phyloP scores from a whole-genome alignment of 805 yeast species.

The Metschnikowia baotianmanensis region DNA sequence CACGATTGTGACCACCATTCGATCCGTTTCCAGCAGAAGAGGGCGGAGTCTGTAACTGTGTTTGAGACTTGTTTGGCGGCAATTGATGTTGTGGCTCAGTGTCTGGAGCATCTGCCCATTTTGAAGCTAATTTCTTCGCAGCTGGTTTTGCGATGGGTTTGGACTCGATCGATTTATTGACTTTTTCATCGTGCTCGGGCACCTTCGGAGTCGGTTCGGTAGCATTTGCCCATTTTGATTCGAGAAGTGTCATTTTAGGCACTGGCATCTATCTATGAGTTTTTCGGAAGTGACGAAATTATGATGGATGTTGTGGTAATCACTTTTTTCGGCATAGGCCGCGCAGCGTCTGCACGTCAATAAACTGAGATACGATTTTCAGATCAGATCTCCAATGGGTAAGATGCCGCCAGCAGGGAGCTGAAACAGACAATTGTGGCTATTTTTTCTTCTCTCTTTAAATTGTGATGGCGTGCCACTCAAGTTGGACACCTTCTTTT shows the following conservation, averaged over 20 bases:
- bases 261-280: background rate
- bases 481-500: no score
- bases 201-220: background rate
- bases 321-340: slow-evolving; percentile 1
- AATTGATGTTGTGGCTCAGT: background rate
- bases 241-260: slow-evolving; percentile 21
- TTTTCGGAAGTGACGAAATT: no score
- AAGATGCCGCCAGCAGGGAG: no score
- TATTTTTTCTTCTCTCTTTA: no score
- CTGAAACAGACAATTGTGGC: no score
- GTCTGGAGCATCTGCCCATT: slow-evolving; percentile 31
- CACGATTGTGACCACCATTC: background rate
- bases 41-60: slow-evolving; percentile 7
- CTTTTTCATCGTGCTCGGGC: background rate
- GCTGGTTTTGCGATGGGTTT: slow-evolving; percentile 1
- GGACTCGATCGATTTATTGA: background rate
- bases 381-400: no score
- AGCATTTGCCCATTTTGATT: slow-evolving; percentile 38
- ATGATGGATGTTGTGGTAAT: no score
- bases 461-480: no score
- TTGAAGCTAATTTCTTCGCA: slow-evolving; percentile 23
- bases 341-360: background rate
- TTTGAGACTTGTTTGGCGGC: background rate
- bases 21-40: slow-evolving; percentile 3
- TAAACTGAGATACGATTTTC: background rate